Conservation (phyloP, 148 eudicot genomes). For the Rhododendron simsii region DNA sequence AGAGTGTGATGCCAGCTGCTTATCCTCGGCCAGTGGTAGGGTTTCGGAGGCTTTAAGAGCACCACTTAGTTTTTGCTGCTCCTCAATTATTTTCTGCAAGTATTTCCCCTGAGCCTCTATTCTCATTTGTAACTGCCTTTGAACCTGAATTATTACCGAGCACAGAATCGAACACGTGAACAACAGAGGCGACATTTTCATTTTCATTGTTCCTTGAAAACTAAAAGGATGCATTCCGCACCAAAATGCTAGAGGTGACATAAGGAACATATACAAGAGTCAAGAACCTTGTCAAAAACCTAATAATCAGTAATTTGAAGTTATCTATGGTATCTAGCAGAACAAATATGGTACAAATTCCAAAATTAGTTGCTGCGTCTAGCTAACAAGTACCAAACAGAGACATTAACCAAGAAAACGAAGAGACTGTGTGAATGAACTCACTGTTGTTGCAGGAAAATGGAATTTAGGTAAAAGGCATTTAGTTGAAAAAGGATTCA, state of each 20-base stretch:
- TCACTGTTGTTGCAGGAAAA: not conserved
- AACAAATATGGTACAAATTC: not conserved
- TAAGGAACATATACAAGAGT: not conserved
- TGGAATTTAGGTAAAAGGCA: not conserved
- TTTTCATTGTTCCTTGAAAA: not conserved
- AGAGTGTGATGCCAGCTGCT: constrained; percentile 21
- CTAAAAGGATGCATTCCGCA: not conserved
- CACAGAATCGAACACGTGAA: not conserved
- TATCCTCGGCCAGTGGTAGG: constrained; percentile 23
- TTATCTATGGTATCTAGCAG: not conserved
- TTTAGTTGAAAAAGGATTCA: not conserved
- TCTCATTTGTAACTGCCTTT: constrained; percentile 82
- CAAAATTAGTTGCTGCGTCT: not conserved
- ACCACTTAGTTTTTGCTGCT: constrained; percentile 62
- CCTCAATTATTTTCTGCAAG: constrained; percentile 83
- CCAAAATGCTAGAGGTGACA: not conserved
- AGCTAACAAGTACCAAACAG: not conserved
- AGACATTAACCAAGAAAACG: not conserved
- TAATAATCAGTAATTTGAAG: not conserved
- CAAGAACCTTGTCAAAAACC: not conserved
- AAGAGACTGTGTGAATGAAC: not conserved
- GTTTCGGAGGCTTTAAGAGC: constrained; percentile 34
- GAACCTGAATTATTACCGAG: constrained; percentile 42
- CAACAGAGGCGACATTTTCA: not conserved
- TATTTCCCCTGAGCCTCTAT: constrained; percentile 91